Base-by-base conservation (phyloP, 2,329 filamentous ascomycete species). In the Colletotrichum endophyticum region DNA sequence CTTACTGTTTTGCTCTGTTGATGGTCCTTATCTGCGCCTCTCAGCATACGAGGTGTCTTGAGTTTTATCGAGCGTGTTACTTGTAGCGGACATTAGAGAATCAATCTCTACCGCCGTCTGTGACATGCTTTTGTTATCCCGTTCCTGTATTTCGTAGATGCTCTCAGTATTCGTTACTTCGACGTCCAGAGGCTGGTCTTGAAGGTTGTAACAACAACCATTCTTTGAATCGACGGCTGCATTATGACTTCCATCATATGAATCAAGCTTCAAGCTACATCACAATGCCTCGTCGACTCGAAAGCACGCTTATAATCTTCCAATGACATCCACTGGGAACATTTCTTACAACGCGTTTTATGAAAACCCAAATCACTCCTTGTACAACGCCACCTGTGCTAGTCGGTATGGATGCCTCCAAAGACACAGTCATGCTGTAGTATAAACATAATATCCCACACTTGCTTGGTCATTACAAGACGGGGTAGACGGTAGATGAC, bases 351-450 rank as follows among this genome's bases (percentile, higher is more conserved):
- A 28, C 59, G 27, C 28, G 61, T 66, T 57, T 68, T n/a, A 6
- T 19, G n/a, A 36, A 6, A 56, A 66, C 13, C 49, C 53, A 59
- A 68, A 57, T n/a, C 36, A 66, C 70, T 69, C 59, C 71, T 30
- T n/a, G n/a, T 28, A 61, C 28, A 74, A 76, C 71, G 74, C 71
- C 66, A 62, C 28, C 74, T 53, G 34, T 53, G 71, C 28, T 49
- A 11, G 19, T 70, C 32, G 66, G 64, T 39, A 28, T 30, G n/a
- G 28, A 59, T 61, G 34, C 49, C 49, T 53, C 28, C 74, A 56
- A 73, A 72, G 44, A 66, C 70, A 66, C 34, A 32, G 66, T 34
- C 64, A 74, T 76, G 70, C 74, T 25, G 27, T 70, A 69, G 34
- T 70, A 70, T 66, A 66, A 68, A 74, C 66, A 74, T 66, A 66